A percentile compares a stretch with the other conserved stretches of the same genome.
Evolutionary conservation across 1,284 basidiomycete species (phyloP).

Genomic region (Tetrapyrgos nigripes): DNA sequence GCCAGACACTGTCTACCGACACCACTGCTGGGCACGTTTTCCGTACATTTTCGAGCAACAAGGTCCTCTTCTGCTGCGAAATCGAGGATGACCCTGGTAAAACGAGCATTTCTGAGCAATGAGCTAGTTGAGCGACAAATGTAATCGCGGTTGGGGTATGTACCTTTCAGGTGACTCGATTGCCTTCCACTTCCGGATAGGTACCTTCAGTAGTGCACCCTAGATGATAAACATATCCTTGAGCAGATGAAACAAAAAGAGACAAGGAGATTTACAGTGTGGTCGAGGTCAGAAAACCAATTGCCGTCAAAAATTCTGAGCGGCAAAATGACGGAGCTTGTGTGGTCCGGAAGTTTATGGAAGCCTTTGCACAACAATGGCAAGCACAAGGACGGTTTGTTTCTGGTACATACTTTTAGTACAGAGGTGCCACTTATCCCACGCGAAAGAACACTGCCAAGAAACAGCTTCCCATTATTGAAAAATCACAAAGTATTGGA

Average conservation of each 20-base stretch:
- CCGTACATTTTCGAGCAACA: slow-evolving; percentile 73
- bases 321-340: background rate
- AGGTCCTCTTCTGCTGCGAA: slow-evolving; percentile 73
- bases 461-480: too few species aligned
- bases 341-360: too few species aligned
- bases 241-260: background rate
- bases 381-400: too few species aligned
- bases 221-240: too few species aligned
- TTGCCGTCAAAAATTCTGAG: background rate
- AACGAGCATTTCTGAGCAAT: slow-evolving; percentile 57
- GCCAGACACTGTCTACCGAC: slow-evolving; percentile 84
- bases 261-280: background rate
- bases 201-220: background rate
- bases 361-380: too few species aligned
- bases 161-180: background rate
- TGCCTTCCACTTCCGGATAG: background rate
- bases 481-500: too few species aligned
- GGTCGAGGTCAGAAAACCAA: too few species aligned
- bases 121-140: background rate
- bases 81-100: slow-evolving; percentile 78
- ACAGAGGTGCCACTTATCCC: too few species aligned
- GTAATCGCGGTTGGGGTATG: background rate
- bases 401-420: too few species aligned
- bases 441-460: too few species aligned
- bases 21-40: slow-evolving; percentile 57